Conservation (phyloP, 73 alveolate genomes). For the Tetrahymena thermophila region DNA sequence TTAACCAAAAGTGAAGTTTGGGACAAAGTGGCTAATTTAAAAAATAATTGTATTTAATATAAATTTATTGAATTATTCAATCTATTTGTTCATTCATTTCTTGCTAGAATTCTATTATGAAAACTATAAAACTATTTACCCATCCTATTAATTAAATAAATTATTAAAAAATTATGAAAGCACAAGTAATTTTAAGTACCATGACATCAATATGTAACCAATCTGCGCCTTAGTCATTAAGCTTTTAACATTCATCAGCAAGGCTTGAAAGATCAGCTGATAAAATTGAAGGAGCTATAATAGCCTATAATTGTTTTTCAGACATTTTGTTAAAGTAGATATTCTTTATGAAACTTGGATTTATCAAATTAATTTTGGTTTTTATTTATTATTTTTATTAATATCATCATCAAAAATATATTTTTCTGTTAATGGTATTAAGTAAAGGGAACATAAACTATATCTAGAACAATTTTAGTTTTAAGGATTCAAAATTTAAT, state of each 20-base stretch:
- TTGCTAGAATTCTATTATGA: background rate
- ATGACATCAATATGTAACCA: conserved; percentile 60
- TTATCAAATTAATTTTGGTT: background rate
- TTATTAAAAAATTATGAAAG: background rate
- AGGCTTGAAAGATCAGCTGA: conserved; percentile 40
- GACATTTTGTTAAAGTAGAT: background rate
- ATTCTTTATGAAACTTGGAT: background rate
- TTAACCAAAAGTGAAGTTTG: conserved; percentile 52
- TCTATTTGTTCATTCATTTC: background rate
- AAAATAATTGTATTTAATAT: background rate
- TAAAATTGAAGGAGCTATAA: conserved; percentile 52
- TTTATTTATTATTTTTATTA: too few species aligned
- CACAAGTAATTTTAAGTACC: background rate
- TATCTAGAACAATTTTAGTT: background rate
- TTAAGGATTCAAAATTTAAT: background rate
- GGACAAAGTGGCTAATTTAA: conserved; percentile 33
- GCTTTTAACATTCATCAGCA: conserved; percentile 38
- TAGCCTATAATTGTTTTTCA: background rate
- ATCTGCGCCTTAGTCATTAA: conserved; percentile 38
- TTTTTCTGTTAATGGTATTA: background rate
- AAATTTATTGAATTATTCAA: background rate
- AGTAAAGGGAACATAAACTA: background rate
- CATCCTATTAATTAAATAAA: background rate
- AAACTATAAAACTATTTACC: background rate
- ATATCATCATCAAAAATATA: background rate